Evolutionary conservation across 148 eudicot genomes (phyloP), one percentile per base, ranked within the genome.

Genomic region (Rheum nobile): DNA sequence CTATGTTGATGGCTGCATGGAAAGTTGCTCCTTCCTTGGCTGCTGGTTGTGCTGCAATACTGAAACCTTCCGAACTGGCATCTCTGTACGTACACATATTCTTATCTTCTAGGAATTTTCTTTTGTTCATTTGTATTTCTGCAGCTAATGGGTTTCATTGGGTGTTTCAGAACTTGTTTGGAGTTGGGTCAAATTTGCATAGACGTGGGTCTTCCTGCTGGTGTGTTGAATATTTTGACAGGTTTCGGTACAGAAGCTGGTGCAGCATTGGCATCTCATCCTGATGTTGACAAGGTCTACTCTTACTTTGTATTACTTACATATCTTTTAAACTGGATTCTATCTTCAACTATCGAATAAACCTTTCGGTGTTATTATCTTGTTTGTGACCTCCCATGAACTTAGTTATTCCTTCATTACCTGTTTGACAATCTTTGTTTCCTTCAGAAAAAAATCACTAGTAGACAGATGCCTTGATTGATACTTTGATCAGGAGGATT

Each of bases 1-100:
- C 99, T 54, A 81, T 96, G 59, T 75, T 96, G 76, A 92, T 96
- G 97, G 97, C 97, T 75, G 86, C 99, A 17, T 96, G 99, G 99
- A 96, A 96, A 88, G 97, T 96, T 80, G 99, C 99, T 79, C 96
- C 99, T 76, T 96, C 99, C 74, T 89, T 96, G 76, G 99, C 99
- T 71, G 99, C 99, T 85, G 99, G 99, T 10, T 96, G 99, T 88
- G 84, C 97, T 77, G 97, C 92, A 72, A 83, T 96, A 77, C 91
- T 96, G 74, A 96, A 96, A 82, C 99, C 99, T 26, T 96, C 99
- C 13, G 99, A 96, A 75, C 67, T 96, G 81, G 89, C 97, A 68
- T 92, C 99, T 26, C 44, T 92, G 99, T 96, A 84, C 74, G 96
- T 81, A 31, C 16, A 32, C 38, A 65, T 65, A 32, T 65, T 3